phyloP scores from a whole-genome alignment of 306 rosid species.

The Prunus fruticosa region DNA sequence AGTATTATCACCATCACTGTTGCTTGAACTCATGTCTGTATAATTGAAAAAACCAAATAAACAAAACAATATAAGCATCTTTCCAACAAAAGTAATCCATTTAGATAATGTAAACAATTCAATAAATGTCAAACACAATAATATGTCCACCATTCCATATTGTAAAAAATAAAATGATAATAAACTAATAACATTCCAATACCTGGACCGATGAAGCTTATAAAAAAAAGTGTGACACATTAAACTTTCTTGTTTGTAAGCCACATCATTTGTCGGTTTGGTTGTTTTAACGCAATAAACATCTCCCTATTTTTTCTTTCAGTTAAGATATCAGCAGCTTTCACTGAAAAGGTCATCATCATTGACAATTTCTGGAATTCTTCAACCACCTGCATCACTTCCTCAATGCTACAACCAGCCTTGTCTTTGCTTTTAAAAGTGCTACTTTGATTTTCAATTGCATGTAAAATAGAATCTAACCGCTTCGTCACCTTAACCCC shows the following conservation, averaged over 20 bases:
- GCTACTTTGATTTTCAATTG: background rate
- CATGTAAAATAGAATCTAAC: background rate
- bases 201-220: too few relatives aligned
- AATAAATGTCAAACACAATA: too few relatives aligned
- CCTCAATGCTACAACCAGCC: background rate
- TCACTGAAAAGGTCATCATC: background rate
- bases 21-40: background rate
- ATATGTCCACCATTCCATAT: too few relatives aligned
- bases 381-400: background rate
- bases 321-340: background rate
- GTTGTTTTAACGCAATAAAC: background rate
- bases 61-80: too few relatives aligned
- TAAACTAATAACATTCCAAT: background rate
- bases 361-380: background rate
- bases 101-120: too few relatives aligned
- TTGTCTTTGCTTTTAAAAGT: background rate
- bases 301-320: background rate
- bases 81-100: too few relatives aligned
- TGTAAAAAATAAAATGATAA: background rate
- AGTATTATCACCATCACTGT: background rate
- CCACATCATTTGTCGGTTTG: background rate
- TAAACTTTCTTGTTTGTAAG: background rate
- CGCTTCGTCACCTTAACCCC: background rate
- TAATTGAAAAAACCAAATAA: too few relatives aligned
- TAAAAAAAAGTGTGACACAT: background rate